A percentile compares a stretch with the other conserved stretches of the same genome.
These are phyloP conservation scores for Multifurca ochricompacta DNA, from an alignment of 768 basidiomycete species.

Conservation along the genomic window DNA sequence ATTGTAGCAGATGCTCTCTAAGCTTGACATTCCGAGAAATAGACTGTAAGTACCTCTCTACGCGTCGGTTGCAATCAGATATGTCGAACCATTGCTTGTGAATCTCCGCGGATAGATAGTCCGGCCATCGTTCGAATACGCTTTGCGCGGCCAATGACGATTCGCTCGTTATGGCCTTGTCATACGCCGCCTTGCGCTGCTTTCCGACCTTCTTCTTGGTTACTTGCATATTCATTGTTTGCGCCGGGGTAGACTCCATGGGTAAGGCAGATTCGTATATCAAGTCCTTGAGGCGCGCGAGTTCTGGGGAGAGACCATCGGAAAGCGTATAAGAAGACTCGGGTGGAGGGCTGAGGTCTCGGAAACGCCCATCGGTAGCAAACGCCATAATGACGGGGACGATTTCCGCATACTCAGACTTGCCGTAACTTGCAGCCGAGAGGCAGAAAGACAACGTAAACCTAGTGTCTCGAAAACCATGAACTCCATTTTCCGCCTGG, in stretches of 20 bases:
- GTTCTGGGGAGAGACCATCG: background rate
- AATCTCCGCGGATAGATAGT: background rate
- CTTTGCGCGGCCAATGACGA: background rate
- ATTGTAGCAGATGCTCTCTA: background rate
- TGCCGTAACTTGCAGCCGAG: background rate
- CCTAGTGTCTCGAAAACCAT: background rate
- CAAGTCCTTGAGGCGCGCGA: background rate
- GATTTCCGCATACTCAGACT: background rate
- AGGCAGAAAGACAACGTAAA: background rate
- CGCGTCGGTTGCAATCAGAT: background rate
- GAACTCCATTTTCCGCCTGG: background rate
- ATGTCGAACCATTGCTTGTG: background rate
- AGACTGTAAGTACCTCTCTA: background rate
- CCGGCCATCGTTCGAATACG: background rate
- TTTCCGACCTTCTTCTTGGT: background rate
- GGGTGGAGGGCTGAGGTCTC: background rate
- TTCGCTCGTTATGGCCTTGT: background rate
- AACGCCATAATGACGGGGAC: background rate
- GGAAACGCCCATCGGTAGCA: background rate
- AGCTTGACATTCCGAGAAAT: background rate
- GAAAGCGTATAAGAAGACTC: background rate
- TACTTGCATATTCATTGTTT: background rate
- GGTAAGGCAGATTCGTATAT: background rate
- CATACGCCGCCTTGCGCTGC: background rate
- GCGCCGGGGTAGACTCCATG: background rate